Evolutionary conservation across 257 asterid genomes (phyloP).

Genomic region (Jaltomata sinuosa): DNA sequence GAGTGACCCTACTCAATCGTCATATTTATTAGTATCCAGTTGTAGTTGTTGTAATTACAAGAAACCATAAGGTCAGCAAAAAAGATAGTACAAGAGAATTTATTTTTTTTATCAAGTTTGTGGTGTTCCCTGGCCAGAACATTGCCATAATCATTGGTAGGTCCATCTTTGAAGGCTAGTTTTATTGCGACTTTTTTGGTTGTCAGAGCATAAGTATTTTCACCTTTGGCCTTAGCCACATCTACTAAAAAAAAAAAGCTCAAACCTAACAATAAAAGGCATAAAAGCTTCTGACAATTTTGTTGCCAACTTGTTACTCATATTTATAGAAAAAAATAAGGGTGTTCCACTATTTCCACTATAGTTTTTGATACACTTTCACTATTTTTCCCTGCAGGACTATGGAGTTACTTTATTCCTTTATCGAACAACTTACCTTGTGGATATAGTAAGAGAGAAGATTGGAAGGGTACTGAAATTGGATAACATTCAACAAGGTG

Average conservation of each 20-base stretch:
- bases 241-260: background rate
- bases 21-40: background rate
- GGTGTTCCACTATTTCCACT: background rate
- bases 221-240: background rate
- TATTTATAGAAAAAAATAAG: background rate
- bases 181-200: background rate
- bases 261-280: background rate
- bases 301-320: background rate
- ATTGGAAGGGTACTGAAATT: slow-evolving; percentile 54
- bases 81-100: background rate
- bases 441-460: slow-evolving; percentile 45
- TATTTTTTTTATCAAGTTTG: no score
- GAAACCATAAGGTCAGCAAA: background rate
- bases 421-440: slow-evolving; percentile 57
- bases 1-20: background rate
- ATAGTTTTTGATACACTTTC: background rate
- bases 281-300: background rate
- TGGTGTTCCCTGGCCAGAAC: background rate
- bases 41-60: background rate
- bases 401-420: slow-evolving; percentile 47
- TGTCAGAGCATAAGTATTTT: background rate
- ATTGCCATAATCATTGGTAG: slow-evolving; percentile 1
- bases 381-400: slow-evolving; percentile 25
- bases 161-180: background rate
- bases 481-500: slow-evolving; percentile 53